Conservation (phyloP, 2,329 filamentous ascomycete genomes). For the Arthrobotrys conoides region DNA sequence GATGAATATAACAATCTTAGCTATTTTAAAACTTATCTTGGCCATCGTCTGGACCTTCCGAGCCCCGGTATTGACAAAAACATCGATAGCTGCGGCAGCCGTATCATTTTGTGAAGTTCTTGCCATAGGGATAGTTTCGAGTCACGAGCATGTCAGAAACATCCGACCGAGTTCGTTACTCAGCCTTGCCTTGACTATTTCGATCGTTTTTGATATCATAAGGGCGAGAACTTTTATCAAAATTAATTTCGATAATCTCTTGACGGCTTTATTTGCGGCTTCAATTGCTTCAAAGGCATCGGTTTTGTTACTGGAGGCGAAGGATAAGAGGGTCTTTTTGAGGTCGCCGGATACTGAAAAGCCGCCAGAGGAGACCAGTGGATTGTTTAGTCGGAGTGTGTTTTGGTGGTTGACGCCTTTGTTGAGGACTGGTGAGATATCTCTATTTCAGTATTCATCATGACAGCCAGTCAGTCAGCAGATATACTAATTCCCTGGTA, state of each 20-base stretch:
- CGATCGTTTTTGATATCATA: constrained; percentile 50
- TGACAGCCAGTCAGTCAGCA: no score
- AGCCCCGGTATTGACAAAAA: constrained; percentile 40
- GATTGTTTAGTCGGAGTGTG: constrained; percentile 66
- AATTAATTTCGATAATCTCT: constrained; percentile 48
- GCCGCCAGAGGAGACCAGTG: constrained; percentile 65
- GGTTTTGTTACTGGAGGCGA: constrained; percentile 52
- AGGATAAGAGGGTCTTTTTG: constrained; percentile 47
- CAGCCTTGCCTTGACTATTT: constrained; percentile 35
- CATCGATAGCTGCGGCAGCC: constrained; percentile 37
- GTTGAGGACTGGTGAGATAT: constrained; percentile 61
- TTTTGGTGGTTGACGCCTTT: constrained; percentile 67
- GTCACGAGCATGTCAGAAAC: constrained; percentile 55
- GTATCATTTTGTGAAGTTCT: constrained; percentile 55
- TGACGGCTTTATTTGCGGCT: constrained; percentile 43
- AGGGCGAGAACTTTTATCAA: constrained; percentile 43
- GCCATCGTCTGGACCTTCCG: constrained; percentile 44
- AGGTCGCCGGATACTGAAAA: constrained; percentile 62
- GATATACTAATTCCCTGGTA: neutral
- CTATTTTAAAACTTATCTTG: constrained; percentile 41
- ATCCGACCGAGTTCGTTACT: constrained; percentile 53
- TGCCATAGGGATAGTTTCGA: constrained; percentile 42
- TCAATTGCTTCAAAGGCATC: constrained; percentile 48
- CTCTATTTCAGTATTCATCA: no score
- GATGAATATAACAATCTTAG: constrained; percentile 44